A percentile compares a stretch with the other conserved stretches of the same genome.
phyloP scores from a whole-genome alignment of 1,284 basidiomycete species.

The Irpex sp. region DNA sequence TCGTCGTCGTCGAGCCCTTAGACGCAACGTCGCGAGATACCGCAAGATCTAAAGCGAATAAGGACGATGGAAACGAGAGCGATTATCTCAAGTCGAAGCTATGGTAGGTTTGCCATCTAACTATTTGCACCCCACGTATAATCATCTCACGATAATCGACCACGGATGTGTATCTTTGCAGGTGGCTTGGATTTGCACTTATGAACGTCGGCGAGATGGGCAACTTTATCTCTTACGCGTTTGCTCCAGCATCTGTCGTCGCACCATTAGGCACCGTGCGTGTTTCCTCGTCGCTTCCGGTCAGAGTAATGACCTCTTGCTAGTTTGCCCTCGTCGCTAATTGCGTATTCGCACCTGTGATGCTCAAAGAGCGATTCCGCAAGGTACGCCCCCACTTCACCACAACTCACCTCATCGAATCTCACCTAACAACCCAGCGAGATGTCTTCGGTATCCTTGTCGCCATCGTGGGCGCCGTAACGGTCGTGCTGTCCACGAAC shows the following conservation, averaged over 20 bases:
- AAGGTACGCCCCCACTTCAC: conserved; percentile 39
- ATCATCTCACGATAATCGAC: background rate
- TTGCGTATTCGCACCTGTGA: conserved; percentile 87
- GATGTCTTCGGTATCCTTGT: conserved; percentile 87
- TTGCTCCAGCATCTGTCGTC: conserved; percentile 90
- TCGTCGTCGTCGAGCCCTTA: conserved; percentile 12
- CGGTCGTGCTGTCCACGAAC: conserved; percentile 83
- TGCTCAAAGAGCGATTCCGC: conserved; percentile 76
- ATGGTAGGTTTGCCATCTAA: conserved; percentile 52
- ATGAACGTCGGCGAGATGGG: conserved; percentile 92
- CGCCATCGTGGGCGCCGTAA: conserved; percentile 80
- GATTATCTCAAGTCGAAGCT: conserved; percentile 80
- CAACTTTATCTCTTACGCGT: conserved; percentile 88
- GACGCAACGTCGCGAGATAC: background rate
- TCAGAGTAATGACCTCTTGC: conserved; percentile 4
- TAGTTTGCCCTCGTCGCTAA: conserved; percentile 91
- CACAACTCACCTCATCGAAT: background rate
- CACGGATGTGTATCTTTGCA: conserved; percentile 22
- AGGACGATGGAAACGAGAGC: conserved; percentile 30
- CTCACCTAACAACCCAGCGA: conserved; percentile 32
- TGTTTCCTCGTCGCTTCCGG: conserved; percentile 11
- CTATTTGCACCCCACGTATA: background rate
- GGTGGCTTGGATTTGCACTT: conserved; percentile 88
- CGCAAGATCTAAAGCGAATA: background rate
- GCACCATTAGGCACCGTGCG: conserved; percentile 90